A percentile compares a stretch with the other conserved stretches of the same genome.
Evolutionary conservation across 2,329 filamentous ascomycete genomes (phyloP).

Genomic region (Aspergillus floridensis): DNA sequence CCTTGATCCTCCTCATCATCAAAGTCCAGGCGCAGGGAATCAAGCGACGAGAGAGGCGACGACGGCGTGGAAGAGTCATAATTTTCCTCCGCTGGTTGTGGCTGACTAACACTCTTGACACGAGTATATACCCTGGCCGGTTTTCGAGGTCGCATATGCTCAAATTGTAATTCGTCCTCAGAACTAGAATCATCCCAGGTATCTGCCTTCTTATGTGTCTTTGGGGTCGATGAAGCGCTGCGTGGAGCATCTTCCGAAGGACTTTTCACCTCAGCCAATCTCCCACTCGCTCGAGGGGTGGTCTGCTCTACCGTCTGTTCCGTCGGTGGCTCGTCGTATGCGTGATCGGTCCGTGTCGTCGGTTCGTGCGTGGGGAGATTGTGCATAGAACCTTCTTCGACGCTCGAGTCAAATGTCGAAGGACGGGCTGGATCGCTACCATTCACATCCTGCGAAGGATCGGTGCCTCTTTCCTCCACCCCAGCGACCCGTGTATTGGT

Average conservation of each 20-base stretch:
- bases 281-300: background rate
- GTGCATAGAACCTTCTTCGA: background rate
- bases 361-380: background rate
- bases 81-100: slow-evolving; percentile 13
- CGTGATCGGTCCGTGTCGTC: background rate
- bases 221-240: slow-evolving; percentile 15
- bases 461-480: background rate
- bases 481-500: background rate
- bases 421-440: background rate
- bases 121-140: slow-evolving; percentile 8
- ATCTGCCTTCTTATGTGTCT: slow-evolving; percentile 12
- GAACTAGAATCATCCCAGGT: slow-evolving; percentile 31
- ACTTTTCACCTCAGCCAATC: background rate
- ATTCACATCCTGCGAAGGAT: background rate
- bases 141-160: slow-evolving; percentile 22
- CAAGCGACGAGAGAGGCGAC: slow-evolving; percentile 33
- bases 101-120: slow-evolving; percentile 1
- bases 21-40: slow-evolving; percentile 17
- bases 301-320: background rate
- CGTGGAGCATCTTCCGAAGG: slow-evolving; percentile 5
- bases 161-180: slow-evolving; percentile 38
- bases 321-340: background rate
- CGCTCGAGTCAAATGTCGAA: background rate
- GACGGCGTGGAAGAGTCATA: slow-evolving; percentile 36
- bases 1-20: background rate